Evolutionary conservation across 1,284 basidiomycete species (phyloP).

Genomic region (Fomitopsis palustris): DNA sequence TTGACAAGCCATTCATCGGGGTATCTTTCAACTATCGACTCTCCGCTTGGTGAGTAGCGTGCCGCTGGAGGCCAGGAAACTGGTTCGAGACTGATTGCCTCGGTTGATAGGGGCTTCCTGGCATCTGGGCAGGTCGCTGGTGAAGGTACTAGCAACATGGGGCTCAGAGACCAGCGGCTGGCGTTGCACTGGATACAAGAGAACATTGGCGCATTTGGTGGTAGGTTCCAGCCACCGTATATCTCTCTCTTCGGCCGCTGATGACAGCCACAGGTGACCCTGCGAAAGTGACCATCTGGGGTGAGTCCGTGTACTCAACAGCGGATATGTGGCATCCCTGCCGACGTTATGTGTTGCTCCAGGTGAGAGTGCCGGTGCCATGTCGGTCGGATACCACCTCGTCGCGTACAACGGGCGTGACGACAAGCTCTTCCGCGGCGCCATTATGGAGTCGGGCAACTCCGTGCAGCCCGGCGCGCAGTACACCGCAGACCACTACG

Average conservation of each 20-base stretch:
- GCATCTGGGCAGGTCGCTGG: neutral
- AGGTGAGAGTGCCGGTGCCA: neutral
- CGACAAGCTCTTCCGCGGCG: neutral
- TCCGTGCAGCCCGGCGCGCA: neutral
- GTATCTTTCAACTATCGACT: neutral
- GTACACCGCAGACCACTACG: neutral
- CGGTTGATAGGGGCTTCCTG: neutral
- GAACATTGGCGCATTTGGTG: neutral
- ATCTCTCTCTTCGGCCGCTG: neutral
- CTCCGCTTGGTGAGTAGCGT: neutral
- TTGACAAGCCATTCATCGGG: neutral
- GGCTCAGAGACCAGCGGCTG: neutral
- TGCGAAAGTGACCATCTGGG: neutral
- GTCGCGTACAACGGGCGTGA: neutral
- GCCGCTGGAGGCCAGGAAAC: too few relatives aligned
- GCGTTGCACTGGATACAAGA: conserved; percentile 1
- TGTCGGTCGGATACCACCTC: neutral
- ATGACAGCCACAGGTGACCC: neutral
- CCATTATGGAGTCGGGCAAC: neutral
- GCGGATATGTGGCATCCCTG: neutral
- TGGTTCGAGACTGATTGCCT: neutral
- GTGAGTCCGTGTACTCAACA: neutral
- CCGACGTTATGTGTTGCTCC: neutral
- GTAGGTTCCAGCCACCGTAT: neutral
- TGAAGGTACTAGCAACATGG: neutral